phyloP scores from a whole-genome alignment of 2,329 filamentous ascomycete genomes.

The Xylariaceae sp. region DNA sequence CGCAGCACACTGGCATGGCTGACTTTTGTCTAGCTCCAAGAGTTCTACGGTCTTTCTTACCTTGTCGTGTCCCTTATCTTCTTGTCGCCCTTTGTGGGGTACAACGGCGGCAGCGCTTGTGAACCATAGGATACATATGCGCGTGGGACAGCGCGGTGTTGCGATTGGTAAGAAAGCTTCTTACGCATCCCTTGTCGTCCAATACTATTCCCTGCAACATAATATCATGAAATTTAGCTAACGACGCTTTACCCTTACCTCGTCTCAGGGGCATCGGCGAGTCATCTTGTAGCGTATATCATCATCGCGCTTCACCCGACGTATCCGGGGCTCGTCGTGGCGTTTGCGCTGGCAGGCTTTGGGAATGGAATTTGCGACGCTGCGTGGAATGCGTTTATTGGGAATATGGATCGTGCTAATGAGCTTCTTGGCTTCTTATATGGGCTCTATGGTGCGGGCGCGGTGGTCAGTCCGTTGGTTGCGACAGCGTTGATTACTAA shows the following conservation, averaged over 20 bases:
- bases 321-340: slow-evolving; percentile 61
- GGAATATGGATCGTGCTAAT: slow-evolving; percentile 66
- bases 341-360: slow-evolving; percentile 64
- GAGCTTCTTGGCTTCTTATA: slow-evolving; percentile 67
- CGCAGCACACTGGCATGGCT: slow-evolving; percentile 1
- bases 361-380: slow-evolving; percentile 64
- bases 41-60: slow-evolving; percentile 43
- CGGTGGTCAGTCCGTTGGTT: slow-evolving; percentile 64
- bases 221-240: too few relatives aligned
- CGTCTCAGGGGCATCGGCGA: too few relatives aligned
- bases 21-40: slow-evolving; percentile 35
- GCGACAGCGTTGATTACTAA: slow-evolving; percentile 68
- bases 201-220: too few relatives aligned
- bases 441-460: slow-evolving; percentile 64
- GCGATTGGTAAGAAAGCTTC: too few relatives aligned
- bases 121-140: slow-evolving; percentile 40
- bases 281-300: slow-evolving; percentile 63
- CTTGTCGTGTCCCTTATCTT: slow-evolving; percentile 47
- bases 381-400: slow-evolving; percentile 54
- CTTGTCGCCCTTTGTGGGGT: slow-evolving; percentile 44
- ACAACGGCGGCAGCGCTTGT: slow-evolving; percentile 42
- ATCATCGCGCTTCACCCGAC: slow-evolving; percentile 63
- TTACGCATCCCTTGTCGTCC: too few relatives aligned
- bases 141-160: slow-evolving; percentile 62
- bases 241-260: too few relatives aligned